Evolutionary conservation across 2,329 filamentous ascomycete species (phyloP).

Genomic region (Sporothrix luriei): DNA sequence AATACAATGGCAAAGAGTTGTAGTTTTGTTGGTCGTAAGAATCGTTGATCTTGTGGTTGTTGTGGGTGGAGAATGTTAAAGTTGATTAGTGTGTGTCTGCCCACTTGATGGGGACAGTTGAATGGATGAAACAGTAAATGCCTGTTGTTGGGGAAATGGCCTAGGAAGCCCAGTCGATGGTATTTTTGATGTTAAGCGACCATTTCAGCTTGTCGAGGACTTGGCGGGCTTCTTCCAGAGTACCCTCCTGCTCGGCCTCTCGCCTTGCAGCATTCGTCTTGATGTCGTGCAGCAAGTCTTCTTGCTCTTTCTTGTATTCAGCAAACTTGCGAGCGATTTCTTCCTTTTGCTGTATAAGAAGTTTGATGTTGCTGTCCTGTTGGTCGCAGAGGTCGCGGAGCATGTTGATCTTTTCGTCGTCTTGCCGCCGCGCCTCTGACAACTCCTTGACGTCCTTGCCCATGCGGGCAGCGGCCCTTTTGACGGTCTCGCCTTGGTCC

Average conservation of each 20-base stretch:
- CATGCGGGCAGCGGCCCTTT: conserved; percentile 54
- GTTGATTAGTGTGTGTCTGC: not conserved
- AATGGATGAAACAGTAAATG: too few relatives aligned
- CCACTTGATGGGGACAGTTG: not conserved
- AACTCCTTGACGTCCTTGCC: conserved; percentile 58
- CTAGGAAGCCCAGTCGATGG: conserved; percentile 59
- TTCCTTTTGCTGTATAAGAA: conserved; percentile 62
- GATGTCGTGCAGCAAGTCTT: conserved; percentile 62
- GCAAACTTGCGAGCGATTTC: conserved; percentile 63
- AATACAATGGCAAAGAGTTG: conserved; percentile 17
- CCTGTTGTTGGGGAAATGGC: too few relatives aligned
- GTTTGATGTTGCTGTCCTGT: conserved; percentile 68
- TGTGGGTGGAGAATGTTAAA: not conserved
- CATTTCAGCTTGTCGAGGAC: conserved; percentile 71
- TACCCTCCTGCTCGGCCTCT: conserved; percentile 63
- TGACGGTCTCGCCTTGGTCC: conserved; percentile 65
- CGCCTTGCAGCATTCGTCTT: conserved; percentile 59
- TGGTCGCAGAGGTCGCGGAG: conserved; percentile 72
- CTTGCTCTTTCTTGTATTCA: conserved; percentile 65
- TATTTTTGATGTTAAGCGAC: conserved; percentile 69
- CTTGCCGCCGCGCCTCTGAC: conserved; percentile 57
- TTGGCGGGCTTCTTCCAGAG: conserved; percentile 61
- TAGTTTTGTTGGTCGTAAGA: not conserved
- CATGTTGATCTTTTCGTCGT: conserved; percentile 65
- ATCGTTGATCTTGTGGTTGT: not conserved